Conservation (phyloP, 306 rosid species). For the Quercus parvula region DNA sequence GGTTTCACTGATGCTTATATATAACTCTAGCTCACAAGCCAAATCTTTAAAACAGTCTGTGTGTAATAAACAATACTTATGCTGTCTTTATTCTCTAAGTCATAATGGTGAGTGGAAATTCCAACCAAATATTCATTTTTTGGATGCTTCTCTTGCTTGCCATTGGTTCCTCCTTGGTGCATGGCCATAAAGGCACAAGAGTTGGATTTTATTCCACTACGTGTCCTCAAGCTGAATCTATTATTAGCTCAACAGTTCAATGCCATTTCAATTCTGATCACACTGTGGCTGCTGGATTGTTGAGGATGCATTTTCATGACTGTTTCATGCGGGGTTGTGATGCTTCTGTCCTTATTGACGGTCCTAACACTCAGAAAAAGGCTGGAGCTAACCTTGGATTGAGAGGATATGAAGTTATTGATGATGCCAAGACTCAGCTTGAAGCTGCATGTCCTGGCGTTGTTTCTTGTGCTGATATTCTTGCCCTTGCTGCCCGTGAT, state of each 20-base stretch:
- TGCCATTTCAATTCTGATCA: constrained; percentile 24
- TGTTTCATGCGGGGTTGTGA: constrained; percentile 54
- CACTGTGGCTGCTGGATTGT: constrained; percentile 32
- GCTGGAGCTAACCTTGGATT: constrained; percentile 22
- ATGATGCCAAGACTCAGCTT: constrained; percentile 41
- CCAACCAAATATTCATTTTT: too few relatives aligned
- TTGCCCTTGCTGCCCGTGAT: constrained; percentile 53
- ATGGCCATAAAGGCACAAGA: constrained; percentile 28
- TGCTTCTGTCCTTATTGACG: constrained; percentile 38
- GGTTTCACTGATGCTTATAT: too few relatives aligned
- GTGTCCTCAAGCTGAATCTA: constrained; percentile 40
- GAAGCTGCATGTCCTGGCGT: constrained; percentile 53
- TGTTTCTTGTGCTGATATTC: constrained; percentile 54
- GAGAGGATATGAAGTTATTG: constrained; percentile 44
- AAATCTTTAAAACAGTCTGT: too few relatives aligned
- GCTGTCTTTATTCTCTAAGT: too few relatives aligned
- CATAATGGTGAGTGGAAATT: too few relatives aligned
- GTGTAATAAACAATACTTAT: too few relatives aligned
- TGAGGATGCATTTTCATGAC: constrained; percentile 51
- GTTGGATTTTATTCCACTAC: constrained; percentile 30
- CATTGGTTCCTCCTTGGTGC: constrained; percentile 9
- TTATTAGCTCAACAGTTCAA: constrained; percentile 31
- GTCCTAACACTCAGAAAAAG: constrained; percentile 17
- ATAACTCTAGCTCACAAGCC: too few relatives aligned
- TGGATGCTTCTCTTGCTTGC: constrained; percentile 7